Conservation (phyloP, 345 rosid species). For the Garcia nutans region DNA sequence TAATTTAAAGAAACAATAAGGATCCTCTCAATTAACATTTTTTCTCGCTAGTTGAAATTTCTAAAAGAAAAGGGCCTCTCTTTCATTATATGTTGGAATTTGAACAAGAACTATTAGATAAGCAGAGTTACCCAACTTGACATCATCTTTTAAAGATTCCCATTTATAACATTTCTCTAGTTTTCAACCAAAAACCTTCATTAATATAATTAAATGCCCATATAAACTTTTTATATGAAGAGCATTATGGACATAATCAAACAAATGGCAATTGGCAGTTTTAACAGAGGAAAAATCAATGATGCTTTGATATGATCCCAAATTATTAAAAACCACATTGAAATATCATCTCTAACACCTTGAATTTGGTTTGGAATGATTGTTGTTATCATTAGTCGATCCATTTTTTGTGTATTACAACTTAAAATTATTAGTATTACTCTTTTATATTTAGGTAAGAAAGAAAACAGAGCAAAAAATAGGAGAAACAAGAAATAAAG, state of each 20-base stretch:
- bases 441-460: background rate
- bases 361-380: constrained; percentile 48
- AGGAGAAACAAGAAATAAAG: background rate
- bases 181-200: no score
- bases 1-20: no score
- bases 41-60: no score
- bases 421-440: no score
- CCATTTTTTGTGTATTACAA: constrained; percentile 35
- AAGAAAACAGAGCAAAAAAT: background rate
- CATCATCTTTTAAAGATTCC: no score
- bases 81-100: constrained; percentile 96
- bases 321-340: constrained; percentile 34
- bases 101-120: constrained; percentile 92
- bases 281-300: constrained; percentile 70
- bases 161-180: no score
- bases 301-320: constrained; percentile 79
- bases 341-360: constrained; percentile 44
- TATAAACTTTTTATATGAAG: no score
- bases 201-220: no score
- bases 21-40: no score
- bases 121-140: constrained; percentile 70
- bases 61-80: no score
- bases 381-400: constrained; percentile 31
- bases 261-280: constrained; percentile 58
- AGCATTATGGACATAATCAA: constrained; percentile 84